Conservation (phyloP, 768 basidiomycete genomes). For the Lentinula guzmanii region DNA sequence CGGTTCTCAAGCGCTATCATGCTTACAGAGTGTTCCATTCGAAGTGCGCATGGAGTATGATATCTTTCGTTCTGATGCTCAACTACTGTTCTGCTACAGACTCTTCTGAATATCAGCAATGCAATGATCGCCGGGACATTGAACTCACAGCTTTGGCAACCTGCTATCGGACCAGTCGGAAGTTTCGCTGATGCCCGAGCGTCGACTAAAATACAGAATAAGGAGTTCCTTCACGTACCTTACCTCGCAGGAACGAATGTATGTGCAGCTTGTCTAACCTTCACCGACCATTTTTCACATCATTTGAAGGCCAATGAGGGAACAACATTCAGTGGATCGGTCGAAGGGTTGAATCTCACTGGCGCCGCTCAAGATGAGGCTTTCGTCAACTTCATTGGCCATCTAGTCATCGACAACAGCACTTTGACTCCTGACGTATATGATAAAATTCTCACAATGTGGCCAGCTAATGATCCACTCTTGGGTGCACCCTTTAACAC, state of each 20-base stretch:
- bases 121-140: constrained; percentile 36
- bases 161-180: constrained; percentile 43
- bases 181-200: constrained; percentile 42
- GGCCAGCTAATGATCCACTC: constrained; percentile 41
- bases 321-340: constrained; percentile 31
- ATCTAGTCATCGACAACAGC: constrained; percentile 47
- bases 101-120: constrained; percentile 42
- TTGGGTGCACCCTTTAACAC: constrained; percentile 50
- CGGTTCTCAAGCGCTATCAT: constrained; percentile 30
- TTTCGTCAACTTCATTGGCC: constrained; percentile 41
- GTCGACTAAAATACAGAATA: constrained; percentile 36
- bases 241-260: constrained; percentile 55
- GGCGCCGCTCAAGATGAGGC: constrained; percentile 32
- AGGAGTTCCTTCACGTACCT: constrained; percentile 48
- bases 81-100: constrained; percentile 21
- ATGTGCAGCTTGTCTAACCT: constrained; percentile 7
- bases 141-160: constrained; percentile 54
- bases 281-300: no score
- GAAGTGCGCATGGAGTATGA: constrained; percentile 21
- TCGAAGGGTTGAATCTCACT: constrained; percentile 32
- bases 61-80: no score
- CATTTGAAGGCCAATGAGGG: constrained; percentile 46
- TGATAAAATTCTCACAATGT: constrained; percentile 30
- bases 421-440: constrained; percentile 38
- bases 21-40: constrained; percentile 40